These are phyloP conservation scores for Scedosporium boydii DNA, from an alignment of 2,329 filamentous ascomycete genomes.

Conservation along the genomic window DNA sequence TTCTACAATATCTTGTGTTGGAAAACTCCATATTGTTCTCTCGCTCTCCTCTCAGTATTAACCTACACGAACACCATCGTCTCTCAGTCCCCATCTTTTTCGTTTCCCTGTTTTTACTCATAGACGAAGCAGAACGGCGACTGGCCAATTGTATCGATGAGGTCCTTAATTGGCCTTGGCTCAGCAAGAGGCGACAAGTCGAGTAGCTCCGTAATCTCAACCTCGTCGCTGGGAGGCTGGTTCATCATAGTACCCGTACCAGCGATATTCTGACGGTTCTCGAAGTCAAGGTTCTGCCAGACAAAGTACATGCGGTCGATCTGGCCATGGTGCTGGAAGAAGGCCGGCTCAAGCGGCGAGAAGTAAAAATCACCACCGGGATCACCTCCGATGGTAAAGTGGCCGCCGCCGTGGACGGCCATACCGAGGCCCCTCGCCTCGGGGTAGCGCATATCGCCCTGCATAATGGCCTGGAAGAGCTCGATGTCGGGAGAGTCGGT, in stretches of 20 bases:
- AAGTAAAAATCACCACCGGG: slow-evolving; percentile 23
- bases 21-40: no score
- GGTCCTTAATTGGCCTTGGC: slow-evolving; percentile 21
- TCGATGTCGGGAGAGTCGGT: slow-evolving; percentile 22
- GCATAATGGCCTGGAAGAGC: slow-evolving; percentile 24
- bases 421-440: slow-evolving; percentile 12
- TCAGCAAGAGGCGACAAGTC: slow-evolving; percentile 24
- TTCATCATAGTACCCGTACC: slow-evolving; percentile 33
- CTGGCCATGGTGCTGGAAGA: slow-evolving; percentile 25
- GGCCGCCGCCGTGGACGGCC: slow-evolving; percentile 28
- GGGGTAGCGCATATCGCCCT: slow-evolving; percentile 21
- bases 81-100: not conserved
- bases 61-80: not conserved
- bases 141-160: slow-evolving; percentile 30
- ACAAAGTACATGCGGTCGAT: slow-evolving; percentile 38
- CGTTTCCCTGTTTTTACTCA: not conserved
- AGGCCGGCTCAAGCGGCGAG: slow-evolving; percentile 26
- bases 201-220: slow-evolving; percentile 28
- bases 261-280: slow-evolving; percentile 24
- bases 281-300: slow-evolving; percentile 36
- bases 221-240: slow-evolving; percentile 28
- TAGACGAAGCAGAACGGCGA: slow-evolving; percentile 36
- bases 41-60: no score
- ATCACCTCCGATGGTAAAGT: slow-evolving; percentile 24
- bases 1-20: no score